Percentiles rank a stretch among this genome's conserved stretches.
These are phyloP conservation scores for Irpex sp. DNA, from an alignment of 1,284 basidiomycete genomes.

Conservation along the genomic window DNA sequence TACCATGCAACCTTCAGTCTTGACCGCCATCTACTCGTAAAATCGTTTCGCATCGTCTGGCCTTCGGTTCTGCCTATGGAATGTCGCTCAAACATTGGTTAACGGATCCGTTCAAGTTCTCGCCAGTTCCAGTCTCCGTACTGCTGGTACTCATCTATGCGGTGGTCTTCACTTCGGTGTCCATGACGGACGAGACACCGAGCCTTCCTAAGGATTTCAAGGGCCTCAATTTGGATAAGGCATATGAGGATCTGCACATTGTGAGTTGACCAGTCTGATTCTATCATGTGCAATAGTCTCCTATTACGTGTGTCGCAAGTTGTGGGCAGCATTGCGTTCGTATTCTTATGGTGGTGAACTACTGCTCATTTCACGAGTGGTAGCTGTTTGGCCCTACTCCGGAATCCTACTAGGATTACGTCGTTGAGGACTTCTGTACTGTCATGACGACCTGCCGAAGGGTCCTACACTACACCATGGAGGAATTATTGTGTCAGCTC, in stretches of 20 bases:
- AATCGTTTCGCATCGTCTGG: neutral
- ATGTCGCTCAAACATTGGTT: slow-evolving; percentile 11
- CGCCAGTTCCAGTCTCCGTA: slow-evolving; percentile 43
- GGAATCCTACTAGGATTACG: too few species aligned
- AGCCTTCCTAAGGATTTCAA: slow-evolving; percentile 41
- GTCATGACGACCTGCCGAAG: too few species aligned
- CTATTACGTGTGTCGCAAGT: too few species aligned
- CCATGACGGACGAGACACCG: slow-evolving; percentile 52
- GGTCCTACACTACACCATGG: too few species aligned
- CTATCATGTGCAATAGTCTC: too few species aligned
- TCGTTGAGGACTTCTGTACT: too few species aligned
- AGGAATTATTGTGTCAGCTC: too few species aligned
- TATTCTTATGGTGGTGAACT: too few species aligned
- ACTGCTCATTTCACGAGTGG: too few species aligned
- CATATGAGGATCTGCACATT: slow-evolving; percentile 58
- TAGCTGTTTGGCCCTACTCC: too few species aligned
- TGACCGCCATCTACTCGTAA: neutral
- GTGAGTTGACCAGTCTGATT: slow-evolving; percentile 30
- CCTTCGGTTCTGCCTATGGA: neutral
- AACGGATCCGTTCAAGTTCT: slow-evolving; percentile 22
- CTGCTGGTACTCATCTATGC: slow-evolving; percentile 50
- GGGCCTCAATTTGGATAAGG: slow-evolving; percentile 53
- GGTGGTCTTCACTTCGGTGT: slow-evolving; percentile 47
- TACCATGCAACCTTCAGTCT: neutral
- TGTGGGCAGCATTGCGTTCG: too few species aligned